Evolutionary conservation across 139 green algal species (phyloP).

Genomic region (Zygnema circumcarinatum): DNA sequence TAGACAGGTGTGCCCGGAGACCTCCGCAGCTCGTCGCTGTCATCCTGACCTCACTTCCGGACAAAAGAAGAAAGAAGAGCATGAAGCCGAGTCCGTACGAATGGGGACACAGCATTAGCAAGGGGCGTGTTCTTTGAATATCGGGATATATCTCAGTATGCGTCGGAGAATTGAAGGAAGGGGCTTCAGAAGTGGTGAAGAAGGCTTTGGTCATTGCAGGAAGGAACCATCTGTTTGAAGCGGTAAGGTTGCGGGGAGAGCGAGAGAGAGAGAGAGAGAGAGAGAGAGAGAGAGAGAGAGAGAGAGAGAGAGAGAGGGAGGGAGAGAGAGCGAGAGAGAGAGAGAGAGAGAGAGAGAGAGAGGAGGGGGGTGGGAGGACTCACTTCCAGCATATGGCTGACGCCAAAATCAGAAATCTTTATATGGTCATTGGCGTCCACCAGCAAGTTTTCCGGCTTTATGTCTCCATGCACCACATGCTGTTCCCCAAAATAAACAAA

Average conservation of each 20-base stretch:
- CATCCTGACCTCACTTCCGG: slow-evolving; percentile 5
- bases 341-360: not conserved
- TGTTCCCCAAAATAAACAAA: slow-evolving; percentile 4
- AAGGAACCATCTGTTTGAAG: no score
- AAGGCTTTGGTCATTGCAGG: not conserved
- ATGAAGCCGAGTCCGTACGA: no score
- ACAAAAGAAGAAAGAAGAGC: not conserved
- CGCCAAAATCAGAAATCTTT: slow-evolving; percentile 55
- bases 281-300: not conserved
- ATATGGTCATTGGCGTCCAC: slow-evolving; percentile 4
- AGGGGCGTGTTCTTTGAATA: not conserved
- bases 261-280: no score
- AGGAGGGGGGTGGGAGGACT: not conserved
- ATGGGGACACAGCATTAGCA: no score
- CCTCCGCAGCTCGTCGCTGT: slow-evolving; percentile 38
- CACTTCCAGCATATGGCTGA: slow-evolving; percentile 40
- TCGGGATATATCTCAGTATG: not conserved
- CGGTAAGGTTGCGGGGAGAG: no score
- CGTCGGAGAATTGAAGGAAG: not conserved
- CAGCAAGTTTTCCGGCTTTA: slow-evolving; percentile 62
- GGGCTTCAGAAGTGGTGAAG: not conserved
- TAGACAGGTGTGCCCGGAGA: slow-evolving; percentile 50
- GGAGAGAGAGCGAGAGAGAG: not conserved
- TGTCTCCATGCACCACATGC: slow-evolving; percentile 47
- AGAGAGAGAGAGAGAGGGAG: slow-evolving; percentile 13